Evolutionary conservation across 192 early-diverging fungal species (phyloP).

Genomic region (Mortierella claussenii): DNA sequence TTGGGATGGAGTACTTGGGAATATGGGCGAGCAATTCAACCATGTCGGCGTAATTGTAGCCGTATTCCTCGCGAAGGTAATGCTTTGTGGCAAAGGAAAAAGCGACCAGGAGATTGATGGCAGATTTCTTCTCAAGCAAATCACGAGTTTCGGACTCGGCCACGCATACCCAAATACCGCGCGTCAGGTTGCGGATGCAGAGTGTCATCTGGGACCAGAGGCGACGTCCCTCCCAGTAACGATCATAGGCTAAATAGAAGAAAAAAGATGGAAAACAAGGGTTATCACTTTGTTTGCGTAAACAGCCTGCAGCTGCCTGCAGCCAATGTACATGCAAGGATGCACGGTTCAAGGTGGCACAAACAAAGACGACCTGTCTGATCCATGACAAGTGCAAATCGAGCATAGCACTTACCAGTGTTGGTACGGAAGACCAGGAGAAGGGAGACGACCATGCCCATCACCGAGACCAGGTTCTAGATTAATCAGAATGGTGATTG

Average conservation of each 20-base stretch:
- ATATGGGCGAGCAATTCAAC: slow-evolving; percentile 72
- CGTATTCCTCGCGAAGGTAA: slow-evolving; percentile 81
- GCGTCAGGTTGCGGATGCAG: slow-evolving; percentile 81
- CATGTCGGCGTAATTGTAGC: slow-evolving; percentile 75
- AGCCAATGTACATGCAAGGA: too few relatives aligned
- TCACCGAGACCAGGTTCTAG: slow-evolving; percentile 38
- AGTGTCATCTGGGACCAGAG: slow-evolving; percentile 80
- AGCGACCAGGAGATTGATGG: slow-evolving; percentile 82
- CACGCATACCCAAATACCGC: slow-evolving; percentile 78
- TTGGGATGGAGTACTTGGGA: slow-evolving; percentile 64
- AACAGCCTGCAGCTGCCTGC: too few relatives aligned
- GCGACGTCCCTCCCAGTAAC: slow-evolving; percentile 91
- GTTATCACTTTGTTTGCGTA: too few relatives aligned
- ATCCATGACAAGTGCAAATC: too few relatives aligned
- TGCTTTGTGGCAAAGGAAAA: slow-evolving; percentile 86
- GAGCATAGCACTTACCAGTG: slow-evolving; percentile 51
- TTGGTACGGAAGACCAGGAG: slow-evolving; percentile 78
- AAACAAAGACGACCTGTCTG: too few relatives aligned
- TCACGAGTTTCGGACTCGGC: slow-evolving; percentile 62
- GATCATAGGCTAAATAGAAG: slow-evolving; percentile 67
- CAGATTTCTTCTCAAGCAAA: slow-evolving; percentile 71
- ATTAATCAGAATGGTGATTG: too few relatives aligned
- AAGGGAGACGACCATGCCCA: slow-evolving; percentile 58
- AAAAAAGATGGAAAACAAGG: slow-evolving; percentile 53
- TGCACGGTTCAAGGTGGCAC: too few relatives aligned